A percentile compares a stretch with the other conserved stretches of the same genome.
Conservation (phyloP, 2,329 filamentous ascomycete genomes). For the Helotiales sp. region DNA sequence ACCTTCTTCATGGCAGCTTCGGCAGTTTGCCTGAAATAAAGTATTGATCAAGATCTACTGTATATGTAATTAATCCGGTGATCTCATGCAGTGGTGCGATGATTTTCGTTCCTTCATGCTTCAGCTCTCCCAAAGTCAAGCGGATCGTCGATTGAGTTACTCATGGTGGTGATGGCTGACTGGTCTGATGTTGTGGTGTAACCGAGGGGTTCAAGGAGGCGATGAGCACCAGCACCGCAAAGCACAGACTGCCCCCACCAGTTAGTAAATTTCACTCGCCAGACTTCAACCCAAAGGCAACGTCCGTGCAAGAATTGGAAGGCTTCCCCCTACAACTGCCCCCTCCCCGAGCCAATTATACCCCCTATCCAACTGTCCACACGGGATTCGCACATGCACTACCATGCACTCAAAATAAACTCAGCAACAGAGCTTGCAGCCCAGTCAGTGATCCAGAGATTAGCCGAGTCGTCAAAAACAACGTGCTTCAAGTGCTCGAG, state of each 20-base stretch:
- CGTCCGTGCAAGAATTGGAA: slow-evolving; percentile 35
- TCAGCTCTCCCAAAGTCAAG: not conserved
- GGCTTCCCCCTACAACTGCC: slow-evolving; percentile 1
- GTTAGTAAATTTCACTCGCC: slow-evolving; percentile 12
- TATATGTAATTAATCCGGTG: not conserved
- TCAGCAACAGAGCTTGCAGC: slow-evolving; percentile 7
- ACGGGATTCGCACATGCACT: not conserved
- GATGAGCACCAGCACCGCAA: slow-evolving; percentile 4
- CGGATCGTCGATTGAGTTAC: slow-evolving; percentile 7
- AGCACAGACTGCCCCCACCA: slow-evolving; percentile 5
- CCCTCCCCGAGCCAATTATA: slow-evolving; percentile 1
- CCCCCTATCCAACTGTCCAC: slow-evolving; percentile 1
- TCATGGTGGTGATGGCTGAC: slow-evolving; percentile 1
- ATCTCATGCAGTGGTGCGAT: not conserved
- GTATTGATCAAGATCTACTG: not conserved
- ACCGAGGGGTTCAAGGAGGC: slow-evolving; percentile 7
- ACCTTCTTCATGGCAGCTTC: not conserved
- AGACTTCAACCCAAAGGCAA: slow-evolving; percentile 34
- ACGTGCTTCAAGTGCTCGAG: slow-evolving; percentile 16
- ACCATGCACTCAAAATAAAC: slow-evolving; percentile 5
- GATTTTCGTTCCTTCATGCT: slow-evolving; percentile 2
- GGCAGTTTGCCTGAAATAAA: not conserved
- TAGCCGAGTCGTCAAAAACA: slow-evolving; percentile 9
- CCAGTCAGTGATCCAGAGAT: slow-evolving; percentile 5
- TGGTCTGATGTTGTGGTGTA: not conserved